A percentile compares a stretch with the other conserved stretches of the same genome.
Conservation (phyloP, 768 basidiomycete species). For the Gymnopilus junonius region DNA sequence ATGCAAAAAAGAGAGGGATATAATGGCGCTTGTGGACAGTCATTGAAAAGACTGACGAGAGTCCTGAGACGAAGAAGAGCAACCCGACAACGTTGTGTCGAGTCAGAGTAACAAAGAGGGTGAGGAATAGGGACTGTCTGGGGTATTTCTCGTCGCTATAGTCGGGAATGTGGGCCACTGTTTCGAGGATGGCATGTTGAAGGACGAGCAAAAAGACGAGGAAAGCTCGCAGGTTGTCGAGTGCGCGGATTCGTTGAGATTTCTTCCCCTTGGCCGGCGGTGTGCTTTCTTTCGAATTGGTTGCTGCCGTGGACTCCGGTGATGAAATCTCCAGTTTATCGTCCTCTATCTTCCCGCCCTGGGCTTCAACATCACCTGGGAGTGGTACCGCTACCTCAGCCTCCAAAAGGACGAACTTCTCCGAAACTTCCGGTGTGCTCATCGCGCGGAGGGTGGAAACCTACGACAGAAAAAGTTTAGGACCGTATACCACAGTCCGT, state of each 20-base stretch:
- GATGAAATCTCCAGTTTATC: background rate
- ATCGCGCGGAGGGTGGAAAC: background rate
- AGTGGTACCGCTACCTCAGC: background rate
- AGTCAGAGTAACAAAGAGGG: background rate
- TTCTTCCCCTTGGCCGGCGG: background rate
- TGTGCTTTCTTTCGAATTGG: background rate
- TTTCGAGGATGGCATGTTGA: conserved; percentile 1
- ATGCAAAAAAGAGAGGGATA: background rate
- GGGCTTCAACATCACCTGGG: background rate
- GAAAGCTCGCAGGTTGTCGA: conserved; percentile 2
- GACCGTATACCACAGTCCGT: too few species aligned
- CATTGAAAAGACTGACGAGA: background rate
- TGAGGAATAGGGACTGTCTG: background rate
- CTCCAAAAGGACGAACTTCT: background rate
- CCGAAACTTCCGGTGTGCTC: background rate
- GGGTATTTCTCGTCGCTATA: background rate
- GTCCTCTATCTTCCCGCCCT: background rate
- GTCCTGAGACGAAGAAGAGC: conserved; percentile 2
- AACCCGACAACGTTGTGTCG: background rate
- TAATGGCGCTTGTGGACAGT: background rate
- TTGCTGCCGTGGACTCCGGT: background rate
- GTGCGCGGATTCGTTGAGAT: background rate
- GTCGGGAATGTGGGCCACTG: background rate
- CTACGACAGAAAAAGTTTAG: too few species aligned
- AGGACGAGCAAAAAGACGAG: conserved; percentile 6